Evolutionary conservation across 1,139 yeast species (phyloP), one percentile per base, ranked within the genome.

Genomic region (Scheffersomyces cryptocercus): DNA sequence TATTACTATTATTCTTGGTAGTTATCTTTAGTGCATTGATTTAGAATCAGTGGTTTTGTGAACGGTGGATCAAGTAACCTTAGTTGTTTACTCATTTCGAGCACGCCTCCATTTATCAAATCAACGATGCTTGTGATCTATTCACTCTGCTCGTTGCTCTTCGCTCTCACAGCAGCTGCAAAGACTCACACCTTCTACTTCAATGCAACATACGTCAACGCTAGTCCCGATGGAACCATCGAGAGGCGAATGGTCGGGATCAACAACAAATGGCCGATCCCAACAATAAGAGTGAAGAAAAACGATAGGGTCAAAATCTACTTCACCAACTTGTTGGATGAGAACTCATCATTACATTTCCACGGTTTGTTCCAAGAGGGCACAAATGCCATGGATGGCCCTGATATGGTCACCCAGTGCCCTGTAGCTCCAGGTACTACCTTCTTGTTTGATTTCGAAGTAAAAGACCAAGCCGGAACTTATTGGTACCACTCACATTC

Each of bases 401-500:
- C 93, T 3, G 84, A 83, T 56, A 76, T 78, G 75, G 82, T 85
- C 34, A 82, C 89, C 8, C 91, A 85, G 62, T 86, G 93, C 64
- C 91, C 93, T 28, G 81, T 86, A 45, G 77, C 83, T 36, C 85
- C 87, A 15, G 85, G 85, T 29, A 76, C 73, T 45, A 75, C 88
- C 1, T 78, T 77, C 57, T 59, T 81, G 30, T 86, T 85, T 63
- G 85, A 79, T 59, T 85, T 86, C 57, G 78, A 82, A 3, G 83
- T 84, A 29, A 72, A 69, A 28, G 75, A 79, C 44, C 91, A 86
- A 64, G 79, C 75, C 6, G 95, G 95, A 38, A 79, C 89, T 10
- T 86, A 72, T 62, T 86, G 93, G 95, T 85, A 85, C 64, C 95
- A 86, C 61, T 82, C 90, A n/a, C 95, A 86, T 59, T 77, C 87